Percentiles rank a stretch among this genome's conserved stretches.
These are phyloP conservation scores for Rubroboletus pulcherrimus DNA, from an alignment of 768 basidiomycete species.

Conservation along the genomic window DNA sequence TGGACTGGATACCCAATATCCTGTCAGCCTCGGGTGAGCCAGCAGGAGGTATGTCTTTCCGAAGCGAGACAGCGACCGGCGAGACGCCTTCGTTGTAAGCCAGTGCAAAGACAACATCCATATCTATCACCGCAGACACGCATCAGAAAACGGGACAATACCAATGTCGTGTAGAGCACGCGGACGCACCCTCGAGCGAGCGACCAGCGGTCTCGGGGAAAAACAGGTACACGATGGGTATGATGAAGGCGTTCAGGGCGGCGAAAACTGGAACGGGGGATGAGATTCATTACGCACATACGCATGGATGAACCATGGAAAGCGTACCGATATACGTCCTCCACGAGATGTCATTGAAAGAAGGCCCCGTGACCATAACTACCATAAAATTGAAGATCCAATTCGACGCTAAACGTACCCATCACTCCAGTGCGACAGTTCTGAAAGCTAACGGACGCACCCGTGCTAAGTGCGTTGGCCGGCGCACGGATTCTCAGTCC, in stretches of 20 bases:
- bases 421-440: not conserved
- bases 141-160: not conserved
- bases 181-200: slow-evolving; percentile 47
- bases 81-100: slow-evolving; percentile 43
- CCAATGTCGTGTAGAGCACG: not conserved
- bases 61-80: slow-evolving; percentile 41
- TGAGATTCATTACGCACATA: not conserved
- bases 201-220: slow-evolving; percentile 61
- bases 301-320: not conserved
- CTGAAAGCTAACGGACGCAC: slow-evolving; percentile 6
- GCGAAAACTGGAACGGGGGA: slow-evolving; percentile 42
- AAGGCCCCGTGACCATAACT: slow-evolving; percentile 59
- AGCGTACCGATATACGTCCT: slow-evolving; percentile 52
- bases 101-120: slow-evolving; percentile 46
- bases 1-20: slow-evolving; percentile 35
- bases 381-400: slow-evolving; percentile 59
- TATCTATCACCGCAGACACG: slow-evolving; percentile 25
- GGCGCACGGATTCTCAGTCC: slow-evolving; percentile 59
- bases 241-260: slow-evolving; percentile 51
- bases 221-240: slow-evolving; percentile 56
- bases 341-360: slow-evolving; percentile 57
- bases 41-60: slow-evolving; percentile 42
- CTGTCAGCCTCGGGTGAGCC: slow-evolving; percentile 44
- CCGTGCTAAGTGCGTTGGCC: slow-evolving; percentile 61
- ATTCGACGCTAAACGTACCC: slow-evolving; percentile 30